Base-by-base conservation (phyloP, 2,329 filamentous ascomycete species). In the Pseudogymnoascus destructans region DNA sequence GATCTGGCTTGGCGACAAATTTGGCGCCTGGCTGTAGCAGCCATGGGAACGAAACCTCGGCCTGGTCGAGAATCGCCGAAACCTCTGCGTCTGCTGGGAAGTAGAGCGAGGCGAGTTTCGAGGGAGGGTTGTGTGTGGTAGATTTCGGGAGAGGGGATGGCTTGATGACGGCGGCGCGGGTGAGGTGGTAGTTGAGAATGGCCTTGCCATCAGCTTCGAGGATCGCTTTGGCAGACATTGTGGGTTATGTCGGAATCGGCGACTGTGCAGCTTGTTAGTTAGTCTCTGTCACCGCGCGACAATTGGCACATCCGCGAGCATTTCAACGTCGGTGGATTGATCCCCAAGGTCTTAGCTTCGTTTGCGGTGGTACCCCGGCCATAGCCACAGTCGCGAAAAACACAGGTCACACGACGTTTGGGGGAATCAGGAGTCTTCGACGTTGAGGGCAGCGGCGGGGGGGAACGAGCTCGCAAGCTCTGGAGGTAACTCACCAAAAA, bases 121-220 rank as follows among this genome's bases (percentile, higher is more conserved):
- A 78, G 62, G 93, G 85, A 67, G 93, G 78, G 79, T 97, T 97
- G 85, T 98, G 93, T 74, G 83, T 93, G 64, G 87, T 75, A 64
- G 87, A 80, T 66, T 81, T 73, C 67, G 91, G 89, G 59, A 97
- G 89, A 76, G 93, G 90, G 71, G 90, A 92, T 66, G 92, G 88
- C 87, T 96, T 97, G 84, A 98, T 95, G 74, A 95, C 87, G 66
- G 90, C 86, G 67, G 93, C 89, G 73, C 93, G 87, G 69, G 93
- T 97, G 77, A 98, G 90, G 81, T 97, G 93, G 83, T 97, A 98
- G 87, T 96, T 97, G 83, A 98, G 83, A 80, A 98, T 97, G 82
- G 93, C 93, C 87, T 98, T 98, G 84, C 93, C 93, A 79, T 98
- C 93, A 81, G 92, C 92, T 82, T 98, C 93, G 81, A 87, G 78